phyloP scores from a whole-genome alignment of 2,329 filamentous ascomycete species.

The Cryphonectria parasitica region DNA sequence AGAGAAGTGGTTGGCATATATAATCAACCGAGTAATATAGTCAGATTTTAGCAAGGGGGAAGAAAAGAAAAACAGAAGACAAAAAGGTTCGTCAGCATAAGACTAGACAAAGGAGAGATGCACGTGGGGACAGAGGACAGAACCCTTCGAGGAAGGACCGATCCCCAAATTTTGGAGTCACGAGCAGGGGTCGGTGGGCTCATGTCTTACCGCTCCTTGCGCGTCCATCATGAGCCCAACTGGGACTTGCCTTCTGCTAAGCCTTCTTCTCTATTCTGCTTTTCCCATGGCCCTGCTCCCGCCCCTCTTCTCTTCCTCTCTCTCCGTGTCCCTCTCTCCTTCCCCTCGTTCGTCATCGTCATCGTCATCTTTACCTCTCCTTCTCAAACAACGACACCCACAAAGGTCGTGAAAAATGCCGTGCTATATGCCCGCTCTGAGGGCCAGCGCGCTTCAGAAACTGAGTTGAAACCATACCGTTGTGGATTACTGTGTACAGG shows the following conservation, averaged over 20 bases:
- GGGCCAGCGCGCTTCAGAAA: conserved; percentile 2
- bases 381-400: neutral
- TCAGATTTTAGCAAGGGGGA: neutral
- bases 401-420: neutral
- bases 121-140: neutral
- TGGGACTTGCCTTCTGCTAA: neutral
- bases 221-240: conserved; percentile 4
- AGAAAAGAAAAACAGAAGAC: neutral
- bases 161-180: neutral
- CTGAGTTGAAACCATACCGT: conserved; percentile 3
- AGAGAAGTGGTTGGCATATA: neutral
- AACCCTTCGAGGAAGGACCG: neutral
- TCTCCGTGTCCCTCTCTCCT: neutral
- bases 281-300: neutral
- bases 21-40: neutral
- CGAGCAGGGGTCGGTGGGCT: neutral
- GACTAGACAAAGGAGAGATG: neutral
- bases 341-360: too few species aligned
- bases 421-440: neutral
- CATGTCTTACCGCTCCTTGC: conserved; percentile 10
- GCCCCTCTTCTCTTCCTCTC: neutral
- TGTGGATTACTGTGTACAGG: neutral
- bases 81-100: neutral
- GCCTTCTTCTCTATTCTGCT: neutral
- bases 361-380: neutral